These are phyloP conservation scores for Colletotrichum australisinense DNA, from an alignment of 2,329 filamentous ascomycete genomes.

Conservation along the genomic window DNA sequence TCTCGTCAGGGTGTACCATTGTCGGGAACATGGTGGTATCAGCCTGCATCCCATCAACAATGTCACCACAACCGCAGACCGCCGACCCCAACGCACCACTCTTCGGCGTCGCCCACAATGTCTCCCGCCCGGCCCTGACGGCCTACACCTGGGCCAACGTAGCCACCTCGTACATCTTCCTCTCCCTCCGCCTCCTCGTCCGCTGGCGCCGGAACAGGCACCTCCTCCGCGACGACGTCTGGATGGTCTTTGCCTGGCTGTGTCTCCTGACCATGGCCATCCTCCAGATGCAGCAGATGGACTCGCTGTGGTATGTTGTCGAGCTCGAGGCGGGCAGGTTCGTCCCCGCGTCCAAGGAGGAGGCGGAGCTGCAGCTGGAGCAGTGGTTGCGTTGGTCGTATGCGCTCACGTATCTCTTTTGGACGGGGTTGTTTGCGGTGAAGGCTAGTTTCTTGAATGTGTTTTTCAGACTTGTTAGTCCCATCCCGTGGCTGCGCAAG, in stretches of 20 bases:
- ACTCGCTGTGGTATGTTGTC: conserved; percentile 37
- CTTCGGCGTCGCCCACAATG: conserved; percentile 22
- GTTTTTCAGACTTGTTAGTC: conserved; percentile 38
- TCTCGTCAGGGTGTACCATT: not conserved
- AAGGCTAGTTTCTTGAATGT: conserved; percentile 40
- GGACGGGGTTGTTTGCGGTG: conserved; percentile 39
- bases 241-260: conserved; percentile 43
- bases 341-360: conserved; percentile 11
- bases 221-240: conserved; percentile 44
- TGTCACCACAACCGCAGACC: not conserved
- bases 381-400: conserved; percentile 38
- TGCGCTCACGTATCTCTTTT: conserved; percentile 40
- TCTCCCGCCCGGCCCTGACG: conserved; percentile 37
- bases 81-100: conserved; percentile 32
- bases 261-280: conserved; percentile 39
- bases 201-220: conserved; percentile 39
- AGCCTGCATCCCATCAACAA: not conserved
- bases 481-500: conserved; percentile 28
- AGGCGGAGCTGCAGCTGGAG: not conserved
- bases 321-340: conserved; percentile 34
- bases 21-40: not conserved
- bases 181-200: conserved; percentile 41
- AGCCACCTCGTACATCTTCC: conserved; percentile 41
- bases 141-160: conserved; percentile 45
- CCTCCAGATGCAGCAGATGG: conserved; percentile 37